phyloP scores from a whole-genome alignment of 306 rosid genomes.

The Sesbania bispinosa region DNA sequence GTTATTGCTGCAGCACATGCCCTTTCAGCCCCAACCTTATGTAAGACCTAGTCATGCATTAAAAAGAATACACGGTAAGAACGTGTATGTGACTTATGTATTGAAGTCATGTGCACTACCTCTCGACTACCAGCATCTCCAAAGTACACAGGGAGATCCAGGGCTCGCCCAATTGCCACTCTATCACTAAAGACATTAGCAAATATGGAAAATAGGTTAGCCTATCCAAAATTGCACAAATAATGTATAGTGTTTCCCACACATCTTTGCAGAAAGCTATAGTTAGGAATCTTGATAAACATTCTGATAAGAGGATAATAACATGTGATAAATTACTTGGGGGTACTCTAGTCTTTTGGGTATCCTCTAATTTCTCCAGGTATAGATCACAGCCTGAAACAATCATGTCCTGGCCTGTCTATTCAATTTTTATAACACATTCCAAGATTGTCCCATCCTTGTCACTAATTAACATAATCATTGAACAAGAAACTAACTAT shows the following conservation, averaged over 20 bases:
- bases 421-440: not conserved
- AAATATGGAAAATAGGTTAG: conserved; percentile 23
- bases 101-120: conserved; percentile 45
- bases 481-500: conserved; percentile 19
- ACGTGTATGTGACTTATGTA: not conserved
- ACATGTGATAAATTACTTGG: not conserved
- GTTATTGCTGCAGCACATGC: conserved; percentile 99
- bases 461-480: not conserved
- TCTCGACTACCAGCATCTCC: conserved; percentile 99
- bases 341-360: not conserved
- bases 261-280: not conserved
- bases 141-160: conserved; percentile 96
- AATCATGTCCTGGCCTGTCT: not conserved
- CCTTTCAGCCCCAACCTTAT: conserved; percentile 95
- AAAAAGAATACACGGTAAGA: conserved; percentile 32
- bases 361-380: not conserved
- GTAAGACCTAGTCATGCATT: conserved; percentile 73
- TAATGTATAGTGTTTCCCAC: not conserved
- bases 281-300: not conserved
- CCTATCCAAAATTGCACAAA: conserved; percentile 16
- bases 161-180: conserved; percentile 90
- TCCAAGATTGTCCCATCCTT: conserved; percentile 1
- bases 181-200: conserved; percentile 68
- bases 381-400: not conserved
- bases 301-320: not conserved